A percentile compares a stretch with the other conserved stretches of the same genome.
Evolutionary conservation across 352 stramenopile species (phyloP).

Genomic region (Pseudoperonospora humuli): DNA sequence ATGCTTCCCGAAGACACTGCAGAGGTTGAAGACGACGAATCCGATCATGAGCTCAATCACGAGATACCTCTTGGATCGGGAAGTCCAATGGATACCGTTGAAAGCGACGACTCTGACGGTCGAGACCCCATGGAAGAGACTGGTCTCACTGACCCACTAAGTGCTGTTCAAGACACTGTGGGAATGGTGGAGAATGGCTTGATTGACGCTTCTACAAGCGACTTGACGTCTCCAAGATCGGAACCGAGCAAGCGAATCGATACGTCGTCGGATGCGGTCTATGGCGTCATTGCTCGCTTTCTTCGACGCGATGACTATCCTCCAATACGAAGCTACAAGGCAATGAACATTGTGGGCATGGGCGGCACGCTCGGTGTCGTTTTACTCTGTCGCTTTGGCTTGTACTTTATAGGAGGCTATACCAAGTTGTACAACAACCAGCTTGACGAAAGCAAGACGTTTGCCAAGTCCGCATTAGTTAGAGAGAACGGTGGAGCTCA

Average conservation of each 20-base stretch:
- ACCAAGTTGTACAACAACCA: slow-evolving; percentile 33
- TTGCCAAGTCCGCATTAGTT: neutral
- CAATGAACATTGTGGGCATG: slow-evolving; percentile 53
- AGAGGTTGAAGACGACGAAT: slow-evolving; percentile 2
- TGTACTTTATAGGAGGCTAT: slow-evolving; percentile 72
- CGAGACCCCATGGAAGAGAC: neutral
- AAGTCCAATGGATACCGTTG: slow-evolving; percentile 3
- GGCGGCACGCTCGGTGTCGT: slow-evolving; percentile 48
- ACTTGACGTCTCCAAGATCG: slow-evolving; percentile 12
- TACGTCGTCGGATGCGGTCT: slow-evolving; percentile 43
- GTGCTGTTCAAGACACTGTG: neutral
- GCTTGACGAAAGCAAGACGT: neutral
- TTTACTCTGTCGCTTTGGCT: slow-evolving; percentile 32
- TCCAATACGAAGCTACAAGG: slow-evolving; percentile 50
- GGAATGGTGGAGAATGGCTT: slow-evolving; percentile 1
- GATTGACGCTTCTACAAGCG: neutral
- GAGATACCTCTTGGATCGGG: slow-evolving; percentile 6
- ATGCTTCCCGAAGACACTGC: neutral
- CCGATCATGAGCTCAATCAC: slow-evolving; percentile 17
- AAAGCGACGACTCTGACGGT: slow-evolving; percentile 36
- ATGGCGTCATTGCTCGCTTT: slow-evolving; percentile 53
- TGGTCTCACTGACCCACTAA: neutral
- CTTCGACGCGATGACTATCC: slow-evolving; percentile 56
- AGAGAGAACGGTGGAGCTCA: slow-evolving; percentile 1
- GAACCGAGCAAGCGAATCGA: slow-evolving; percentile 28